Evolutionary conservation across 345 rosid species (phyloP), one percentile per base, ranked within the genome.

Genomic region (Cardiospermum halicacabum): DNA sequence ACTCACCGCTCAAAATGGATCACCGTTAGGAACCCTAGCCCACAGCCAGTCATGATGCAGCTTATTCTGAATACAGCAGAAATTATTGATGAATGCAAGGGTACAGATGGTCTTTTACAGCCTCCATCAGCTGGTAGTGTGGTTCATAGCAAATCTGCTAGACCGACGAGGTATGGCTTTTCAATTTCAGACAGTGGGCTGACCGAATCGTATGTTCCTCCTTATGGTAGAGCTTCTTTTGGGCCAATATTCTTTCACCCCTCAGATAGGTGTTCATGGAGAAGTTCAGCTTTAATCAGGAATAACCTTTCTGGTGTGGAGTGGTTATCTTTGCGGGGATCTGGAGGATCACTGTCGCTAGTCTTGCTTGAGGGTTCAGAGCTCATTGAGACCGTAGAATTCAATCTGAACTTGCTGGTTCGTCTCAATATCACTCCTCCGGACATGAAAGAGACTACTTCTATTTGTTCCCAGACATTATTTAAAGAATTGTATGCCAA

Each of bases 301-400:
- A 82, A 81, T 75, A 88, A 93, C 63, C 85, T 88, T 27, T 82
- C 91, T 54, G 91, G 87, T 64, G 90, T 88, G 57, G 96, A 88
- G 73, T 85, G 94, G 94, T 60, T 86, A 49, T 70, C 88, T 67
- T 72, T 88, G 75, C 71, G 56, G 69, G 91, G 96, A 70, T 49
- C 50, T 34, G 91, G 91, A 47, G 89, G 86, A 13, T 83, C 74
- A 1, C 66, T 66, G 71, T 82, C 89, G 15, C 70, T 88, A 37
- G 75, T 64, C 37, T 61, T 88, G 59, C 56, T 78, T 24, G 89
- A 84, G 61, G 81, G 77, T 57, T 81, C 89, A 22, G 78, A 79
- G 51, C 86, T 82, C 42, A 68, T 86, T 30, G 74, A 74, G 34
- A 79, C 59, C 58, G 57, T 90, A 75, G 88, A 85, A 32, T 88